Conservation (phyloP, 2,329 filamentous ascomycete species). For the Biscogniauxia sp. region DNA sequence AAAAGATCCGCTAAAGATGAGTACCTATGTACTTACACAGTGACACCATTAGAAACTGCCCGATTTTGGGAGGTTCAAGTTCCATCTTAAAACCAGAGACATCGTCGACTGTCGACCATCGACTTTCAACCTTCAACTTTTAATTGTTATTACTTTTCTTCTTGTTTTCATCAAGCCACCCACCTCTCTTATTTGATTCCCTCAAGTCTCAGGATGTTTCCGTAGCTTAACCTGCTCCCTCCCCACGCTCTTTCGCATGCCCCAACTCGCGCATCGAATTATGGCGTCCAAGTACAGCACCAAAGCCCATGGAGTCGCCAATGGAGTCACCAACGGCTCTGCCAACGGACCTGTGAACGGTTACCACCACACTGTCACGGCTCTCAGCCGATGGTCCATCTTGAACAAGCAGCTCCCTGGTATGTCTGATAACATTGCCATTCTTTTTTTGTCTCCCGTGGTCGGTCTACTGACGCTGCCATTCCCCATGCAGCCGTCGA, state of each 20-base stretch:
- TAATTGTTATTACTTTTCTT: neutral
- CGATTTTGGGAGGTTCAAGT: neutral
- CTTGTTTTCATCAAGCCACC: too few species aligned
- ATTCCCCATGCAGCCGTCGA: constrained; percentile 48
- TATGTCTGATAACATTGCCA: constrained; percentile 36
- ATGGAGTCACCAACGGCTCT: constrained; percentile 18
- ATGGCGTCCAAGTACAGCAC: constrained; percentile 25
- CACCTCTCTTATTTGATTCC: neutral
- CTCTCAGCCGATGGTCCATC: constrained; percentile 81
- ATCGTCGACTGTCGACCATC: too few species aligned
- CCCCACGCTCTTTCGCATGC: constrained; percentile 3
- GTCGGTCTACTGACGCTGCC: neutral
- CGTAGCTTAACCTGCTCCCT: constrained; percentile 9
- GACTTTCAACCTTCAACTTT: too few species aligned
- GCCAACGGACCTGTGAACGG: constrained; percentile 2
- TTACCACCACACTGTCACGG: constrained; percentile 60
- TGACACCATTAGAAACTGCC: too few species aligned
- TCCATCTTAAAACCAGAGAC: neutral
- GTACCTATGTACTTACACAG: too few species aligned
- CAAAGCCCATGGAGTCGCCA: constrained; percentile 4
- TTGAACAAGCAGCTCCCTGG: constrained; percentile 69
- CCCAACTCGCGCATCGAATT: constrained; percentile 5
- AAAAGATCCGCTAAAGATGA: neutral
- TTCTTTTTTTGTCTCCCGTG: neutral
- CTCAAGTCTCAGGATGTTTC: neutral